Percentiles rank a stretch among this genome's conserved stretches.
These are phyloP conservation scores for Colletotrichum acutatum DNA, from an alignment of 2,329 filamentous ascomycete species.

Conservation along the genomic window DNA sequence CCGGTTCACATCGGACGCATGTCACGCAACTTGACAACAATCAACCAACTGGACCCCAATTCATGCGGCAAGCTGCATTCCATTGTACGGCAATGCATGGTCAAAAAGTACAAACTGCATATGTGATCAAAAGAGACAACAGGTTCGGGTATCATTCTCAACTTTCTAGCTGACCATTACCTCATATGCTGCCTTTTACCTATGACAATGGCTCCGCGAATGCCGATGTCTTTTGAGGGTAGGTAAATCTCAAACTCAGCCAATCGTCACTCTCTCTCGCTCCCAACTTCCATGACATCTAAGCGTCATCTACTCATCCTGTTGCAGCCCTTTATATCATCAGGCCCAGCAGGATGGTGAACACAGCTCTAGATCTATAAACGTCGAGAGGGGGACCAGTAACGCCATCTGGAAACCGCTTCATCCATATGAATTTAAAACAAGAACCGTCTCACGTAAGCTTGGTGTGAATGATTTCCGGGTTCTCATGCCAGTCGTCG, in stretches of 20 bases:
- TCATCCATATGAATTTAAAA: conserved; percentile 8
- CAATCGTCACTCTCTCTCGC: not conserved
- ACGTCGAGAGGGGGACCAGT: not conserved
- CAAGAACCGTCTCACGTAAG: conserved; percentile 73
- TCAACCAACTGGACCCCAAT: not conserved
- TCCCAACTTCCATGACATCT: not conserved
- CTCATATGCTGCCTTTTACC: conserved; percentile 27
- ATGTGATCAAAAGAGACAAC: conserved; percentile 35
- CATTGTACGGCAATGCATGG: not conserved
- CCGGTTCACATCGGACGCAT: not conserved
- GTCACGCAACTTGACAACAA: not conserved
- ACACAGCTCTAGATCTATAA: conserved; percentile 5
- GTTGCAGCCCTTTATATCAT: not conserved
- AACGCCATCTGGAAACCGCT: not conserved
- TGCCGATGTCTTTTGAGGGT: not conserved
- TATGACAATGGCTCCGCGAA: conserved; percentile 4
- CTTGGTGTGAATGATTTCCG: conserved; percentile 98
- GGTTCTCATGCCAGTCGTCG: conserved; percentile 99
- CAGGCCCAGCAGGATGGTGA: not conserved
- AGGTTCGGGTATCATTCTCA: conserved; percentile 53
- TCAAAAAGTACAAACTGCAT: not conserved
- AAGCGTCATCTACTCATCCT: not conserved
- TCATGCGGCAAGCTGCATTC: not conserved
- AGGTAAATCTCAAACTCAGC: conserved; percentile 16
- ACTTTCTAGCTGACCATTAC: conserved; percentile 38